These are phyloP conservation scores for Talaromyces wortmannii DNA, from an alignment of 495 filamentous ascomycete species.

Conservation along the genomic window DNA sequence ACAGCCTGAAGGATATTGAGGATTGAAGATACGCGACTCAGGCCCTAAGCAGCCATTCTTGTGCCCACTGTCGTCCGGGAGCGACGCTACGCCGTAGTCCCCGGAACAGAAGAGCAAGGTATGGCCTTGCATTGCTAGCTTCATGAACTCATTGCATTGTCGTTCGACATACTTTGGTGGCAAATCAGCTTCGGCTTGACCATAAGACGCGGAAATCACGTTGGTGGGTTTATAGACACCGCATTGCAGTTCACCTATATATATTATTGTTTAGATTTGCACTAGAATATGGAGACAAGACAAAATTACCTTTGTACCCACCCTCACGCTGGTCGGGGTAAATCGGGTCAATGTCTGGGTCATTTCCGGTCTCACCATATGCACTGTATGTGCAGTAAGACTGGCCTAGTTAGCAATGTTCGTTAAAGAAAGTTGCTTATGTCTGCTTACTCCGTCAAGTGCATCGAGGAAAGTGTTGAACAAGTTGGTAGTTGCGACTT, in stretches of 20 bases:
- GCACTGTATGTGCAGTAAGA: conserved; percentile 13
- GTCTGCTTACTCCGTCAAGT: conserved; percentile 35
- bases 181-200: conserved; percentile 25
- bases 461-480: conserved; percentile 48
- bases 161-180: conserved; percentile 28
- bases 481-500: conserved; percentile 32
- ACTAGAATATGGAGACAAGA: not conserved
- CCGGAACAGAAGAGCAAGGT: conserved; percentile 33
- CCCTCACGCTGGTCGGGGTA: conserved; percentile 36
- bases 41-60: conserved; percentile 6
- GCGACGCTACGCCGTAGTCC: conserved; percentile 31
- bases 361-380: conserved; percentile 40
- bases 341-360: conserved; percentile 8
- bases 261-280: conserved; percentile 3
- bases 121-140: conserved; percentile 38
- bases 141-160: conserved; percentile 36
- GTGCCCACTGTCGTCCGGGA: conserved; percentile 14
- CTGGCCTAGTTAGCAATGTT: not conserved
- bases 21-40: conserved; percentile 22
- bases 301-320: conserved; percentile 41
- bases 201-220: conserved; percentile 43
- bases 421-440: not conserved
- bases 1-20: conserved; percentile 31
- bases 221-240: conserved; percentile 33
- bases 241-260: conserved; percentile 29